Conservation (phyloP, 2,329 filamentous ascomycete genomes). For the Neodidymelliopsis sp. region DNA sequence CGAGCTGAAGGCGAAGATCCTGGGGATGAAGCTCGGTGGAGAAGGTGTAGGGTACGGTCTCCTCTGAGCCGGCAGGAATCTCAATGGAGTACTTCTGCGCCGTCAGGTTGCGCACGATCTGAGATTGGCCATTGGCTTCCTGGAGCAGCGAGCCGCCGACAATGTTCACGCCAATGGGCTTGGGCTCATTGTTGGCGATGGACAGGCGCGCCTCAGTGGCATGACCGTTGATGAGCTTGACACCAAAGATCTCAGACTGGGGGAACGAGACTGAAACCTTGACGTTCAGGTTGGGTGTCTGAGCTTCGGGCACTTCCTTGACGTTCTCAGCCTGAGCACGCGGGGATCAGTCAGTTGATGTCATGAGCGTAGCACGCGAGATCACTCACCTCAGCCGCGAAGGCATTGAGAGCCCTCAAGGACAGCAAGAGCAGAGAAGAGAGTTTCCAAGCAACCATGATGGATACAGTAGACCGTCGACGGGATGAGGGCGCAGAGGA, state of each 20-base stretch:
- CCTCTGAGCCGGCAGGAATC: conserved; percentile 77
- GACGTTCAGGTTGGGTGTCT: conserved; percentile 65
- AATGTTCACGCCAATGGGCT: conserved; percentile 76
- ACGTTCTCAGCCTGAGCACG: conserved; percentile 43
- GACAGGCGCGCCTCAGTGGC: conserved; percentile 83
- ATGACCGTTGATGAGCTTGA: conserved; percentile 93
- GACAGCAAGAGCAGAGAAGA: conserved; percentile 76
- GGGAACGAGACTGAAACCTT: conserved; percentile 67
- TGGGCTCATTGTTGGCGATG: conserved; percentile 82
- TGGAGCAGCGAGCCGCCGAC: conserved; percentile 77
- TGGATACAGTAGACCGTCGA: conserved; percentile 29
- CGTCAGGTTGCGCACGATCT: conserved; percentile 85
- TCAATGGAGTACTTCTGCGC: conserved; percentile 74
- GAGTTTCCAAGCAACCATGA: conserved; percentile 78
- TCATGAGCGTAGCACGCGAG: conserved; percentile 38
- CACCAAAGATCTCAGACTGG: conserved; percentile 81
- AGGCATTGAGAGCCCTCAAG: conserved; percentile 70
- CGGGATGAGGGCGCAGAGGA: conserved; percentile 18
- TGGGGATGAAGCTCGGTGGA: conserved; percentile 91
- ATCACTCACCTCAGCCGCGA: conserved; percentile 66
- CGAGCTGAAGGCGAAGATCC: conserved; percentile 80
- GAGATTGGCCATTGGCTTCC: conserved; percentile 61
- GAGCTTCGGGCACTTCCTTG: conserved; percentile 60
- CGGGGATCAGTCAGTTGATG: conserved; percentile 40
- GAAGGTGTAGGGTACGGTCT: conserved; percentile 83